Percentiles rank a stretch among this genome's conserved stretches.
These are phyloP conservation scores for Trichophaea hybrida DNA, from an alignment of 2,329 filamentous ascomycete genomes.

Conservation along the genomic window DNA sequence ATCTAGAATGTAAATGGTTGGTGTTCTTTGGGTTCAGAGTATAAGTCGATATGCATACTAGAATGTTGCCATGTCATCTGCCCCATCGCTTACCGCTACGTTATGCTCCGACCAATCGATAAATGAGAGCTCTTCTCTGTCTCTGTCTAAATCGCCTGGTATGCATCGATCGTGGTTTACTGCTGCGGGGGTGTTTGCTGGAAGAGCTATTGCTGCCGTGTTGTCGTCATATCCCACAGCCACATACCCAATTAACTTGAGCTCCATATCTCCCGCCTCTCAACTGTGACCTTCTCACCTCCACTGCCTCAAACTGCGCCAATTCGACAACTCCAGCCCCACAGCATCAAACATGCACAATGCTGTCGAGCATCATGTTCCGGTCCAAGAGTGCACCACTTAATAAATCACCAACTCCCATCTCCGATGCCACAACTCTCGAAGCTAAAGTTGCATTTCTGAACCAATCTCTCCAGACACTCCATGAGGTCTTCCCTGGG, in stretches of 20 bases:
- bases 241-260: neutral
- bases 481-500: constrained; percentile 62
- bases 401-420: neutral
- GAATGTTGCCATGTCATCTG: too few relatives aligned
- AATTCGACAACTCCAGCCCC: neutral
- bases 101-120: too few relatives aligned
- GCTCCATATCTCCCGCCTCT: neutral
- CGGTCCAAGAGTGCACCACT: neutral
- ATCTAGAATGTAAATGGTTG: too few relatives aligned
- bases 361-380: constrained; percentile 12
- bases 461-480: constrained; percentile 52
- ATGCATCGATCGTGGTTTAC: too few relatives aligned
- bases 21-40: too few relatives aligned
- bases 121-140: too few relatives aligned
- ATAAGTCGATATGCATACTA: too few relatives aligned
- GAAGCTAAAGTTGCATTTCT: constrained; percentile 32
- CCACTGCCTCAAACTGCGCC: neutral
- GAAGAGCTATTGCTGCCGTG: neutral
- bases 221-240: neutral
- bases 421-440: neutral
- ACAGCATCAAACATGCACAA: constrained; percentile 8
- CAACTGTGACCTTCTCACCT: neutral
- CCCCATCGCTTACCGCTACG: too few relatives aligned
- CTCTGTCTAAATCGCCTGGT: too few relatives aligned
- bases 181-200: neutral